Evolutionary conservation across 176 grass and related monocot species (phyloP).

Genomic region (Tillandsia leiboldiana): DNA sequence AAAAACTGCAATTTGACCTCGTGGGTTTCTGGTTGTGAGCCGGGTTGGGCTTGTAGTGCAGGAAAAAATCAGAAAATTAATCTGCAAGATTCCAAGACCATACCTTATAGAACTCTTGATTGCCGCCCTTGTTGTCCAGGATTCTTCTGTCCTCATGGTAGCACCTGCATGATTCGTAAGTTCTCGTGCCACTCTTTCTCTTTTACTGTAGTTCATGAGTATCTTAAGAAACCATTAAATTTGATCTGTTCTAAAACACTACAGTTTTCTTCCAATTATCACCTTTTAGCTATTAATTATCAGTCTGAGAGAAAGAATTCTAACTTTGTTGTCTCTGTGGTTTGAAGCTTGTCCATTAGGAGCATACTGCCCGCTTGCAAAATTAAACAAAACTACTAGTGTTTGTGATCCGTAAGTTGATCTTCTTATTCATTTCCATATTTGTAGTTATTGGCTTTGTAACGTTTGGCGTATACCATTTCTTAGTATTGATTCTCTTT

Average conservation of each 20-base stretch:
- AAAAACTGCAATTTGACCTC: conserved; percentile 87
- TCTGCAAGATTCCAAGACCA: conserved; percentile 36
- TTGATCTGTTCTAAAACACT: not conserved
- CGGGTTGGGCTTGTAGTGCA: conserved; percentile 63
- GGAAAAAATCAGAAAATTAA: conserved; percentile 27
- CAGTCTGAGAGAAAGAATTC: not conserved
- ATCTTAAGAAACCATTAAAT: not conserved
- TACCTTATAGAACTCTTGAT: conserved; percentile 36
- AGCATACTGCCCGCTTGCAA: conserved; percentile 64
- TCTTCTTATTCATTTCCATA: not conserved
- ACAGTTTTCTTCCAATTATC: too few relatives aligned
- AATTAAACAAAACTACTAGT: conserved; percentile 62
- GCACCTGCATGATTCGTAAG: conserved; percentile 97
- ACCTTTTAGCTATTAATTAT: not conserved
- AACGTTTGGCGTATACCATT: not conserved
- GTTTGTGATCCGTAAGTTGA: conserved; percentile 86
- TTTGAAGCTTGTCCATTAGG: conserved; percentile 83
- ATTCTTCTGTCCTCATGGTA: conserved; percentile 83
- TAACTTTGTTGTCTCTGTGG: conserved; percentile 14
- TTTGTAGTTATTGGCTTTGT: not conserved
- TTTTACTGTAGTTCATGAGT: not conserved
- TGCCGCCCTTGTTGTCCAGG: conserved; percentile 64
- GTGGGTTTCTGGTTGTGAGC: conserved; percentile 77
- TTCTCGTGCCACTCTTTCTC: not conserved
- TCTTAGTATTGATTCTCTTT: conserved; percentile 2